Base-by-base conservation (phyloP, 768 basidiomycete genomes). In the Kwoniella newhampshirensis region DNA sequence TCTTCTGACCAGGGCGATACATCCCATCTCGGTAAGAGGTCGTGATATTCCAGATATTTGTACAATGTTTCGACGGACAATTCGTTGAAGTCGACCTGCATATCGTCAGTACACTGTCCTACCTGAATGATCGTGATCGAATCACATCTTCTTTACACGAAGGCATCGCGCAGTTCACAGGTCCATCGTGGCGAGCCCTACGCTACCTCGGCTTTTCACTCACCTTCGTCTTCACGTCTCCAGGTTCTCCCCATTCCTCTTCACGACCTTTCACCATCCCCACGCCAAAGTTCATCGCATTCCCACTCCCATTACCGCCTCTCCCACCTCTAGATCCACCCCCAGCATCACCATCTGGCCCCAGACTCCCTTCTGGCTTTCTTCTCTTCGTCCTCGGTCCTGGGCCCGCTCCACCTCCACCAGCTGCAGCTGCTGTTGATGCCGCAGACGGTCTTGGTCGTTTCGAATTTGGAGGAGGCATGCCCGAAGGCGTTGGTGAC, bases 1-100 rank as follows among this genome's bases (percentile, higher is more conserved):
- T 73, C 61, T 55, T 73, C 71, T n/a, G 68, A 70, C 71, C 71
- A 73, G 12, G 71, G 71, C 2, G 71, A 73, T 12, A 56, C 54
- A 36, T 63, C 59, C 64, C 63, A 73, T 51, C 64, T 59, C 2
- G 71, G 71, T 49, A 73, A 48, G 5, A 73, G 57, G 35, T 73
- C 71, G 45, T 70, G 59, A 32, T 52, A 32, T 41, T 73, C 68
- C n/a, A 73, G 57, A 51, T 73, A 73, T 40, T 50, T 49, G 54
- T 73, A 70, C 23, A 73, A 49, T 5, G 68, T 68, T 37, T 70
- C 68, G 9, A 59, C 58, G n/a, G 71, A 68, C 20, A 73, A 49
- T n/a, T 60, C 60, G 39, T 67, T 66, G 45, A 73, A 73, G 54
- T 73, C 67, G 53, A 73, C 63, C 71, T 73, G 48, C 6, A 26